These are phyloP conservation scores for Holtermanniella nyarrowii DNA, from an alignment of 768 basidiomycete genomes.

Conservation along the genomic window DNA sequence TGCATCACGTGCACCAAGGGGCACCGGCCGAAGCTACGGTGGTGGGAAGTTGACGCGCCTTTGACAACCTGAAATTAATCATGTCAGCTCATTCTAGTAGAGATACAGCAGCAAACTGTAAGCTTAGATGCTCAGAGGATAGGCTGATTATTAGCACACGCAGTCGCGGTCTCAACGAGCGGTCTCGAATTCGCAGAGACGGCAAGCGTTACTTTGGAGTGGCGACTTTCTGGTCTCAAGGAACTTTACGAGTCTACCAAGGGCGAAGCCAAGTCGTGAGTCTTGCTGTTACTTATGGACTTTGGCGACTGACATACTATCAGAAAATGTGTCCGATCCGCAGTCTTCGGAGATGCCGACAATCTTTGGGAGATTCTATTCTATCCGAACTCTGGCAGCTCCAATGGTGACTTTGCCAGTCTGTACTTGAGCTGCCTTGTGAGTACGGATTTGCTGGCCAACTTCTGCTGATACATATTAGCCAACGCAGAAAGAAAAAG, in stretches of 20 bases:
- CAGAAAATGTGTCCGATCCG: conserved; percentile 65
- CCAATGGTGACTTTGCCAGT: conserved; percentile 55
- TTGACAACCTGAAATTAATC: too few species aligned
- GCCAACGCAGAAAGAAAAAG: conserved; percentile 70
- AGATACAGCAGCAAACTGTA: too few species aligned
- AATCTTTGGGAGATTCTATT: conserved; percentile 56
- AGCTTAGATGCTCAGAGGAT: too few species aligned
- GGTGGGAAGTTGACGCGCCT: too few species aligned
- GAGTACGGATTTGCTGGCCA: conserved; percentile 19
- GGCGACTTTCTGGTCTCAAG: conserved; percentile 63
- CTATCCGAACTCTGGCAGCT: conserved; percentile 67
- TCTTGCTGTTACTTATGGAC: not conserved
- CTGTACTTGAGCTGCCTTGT: conserved; percentile 77
- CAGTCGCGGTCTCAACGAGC: conserved; percentile 43
- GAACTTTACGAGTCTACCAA: conserved; percentile 63
- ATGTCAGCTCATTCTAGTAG: too few species aligned
- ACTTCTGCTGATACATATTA: conserved; percentile 35
- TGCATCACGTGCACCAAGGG: too few species aligned
- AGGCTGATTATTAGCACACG: too few species aligned
- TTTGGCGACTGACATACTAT: conserved; percentile 40
- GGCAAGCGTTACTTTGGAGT: conserved; percentile 48
- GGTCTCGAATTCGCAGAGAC: conserved; percentile 41
- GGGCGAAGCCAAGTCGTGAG: conserved; percentile 42
- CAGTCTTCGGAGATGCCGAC: conserved; percentile 42
- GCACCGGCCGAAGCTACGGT: too few species aligned